These are phyloP conservation scores for Cucumis cinereus DNA, from an alignment of 306 rosid genomes.

Conservation along the genomic window DNA sequence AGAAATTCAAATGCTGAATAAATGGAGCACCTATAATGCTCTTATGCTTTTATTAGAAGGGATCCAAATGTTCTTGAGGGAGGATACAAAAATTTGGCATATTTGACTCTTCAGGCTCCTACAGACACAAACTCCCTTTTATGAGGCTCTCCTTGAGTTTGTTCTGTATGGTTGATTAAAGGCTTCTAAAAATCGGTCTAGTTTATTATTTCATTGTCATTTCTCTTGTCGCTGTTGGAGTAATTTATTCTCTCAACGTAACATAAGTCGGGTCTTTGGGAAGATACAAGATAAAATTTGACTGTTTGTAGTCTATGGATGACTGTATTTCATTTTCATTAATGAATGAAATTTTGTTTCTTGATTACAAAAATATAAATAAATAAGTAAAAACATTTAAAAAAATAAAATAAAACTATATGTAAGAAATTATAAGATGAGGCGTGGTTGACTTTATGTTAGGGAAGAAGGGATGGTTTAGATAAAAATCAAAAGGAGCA, in stretches of 20 bases:
- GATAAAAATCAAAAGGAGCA: neutral
- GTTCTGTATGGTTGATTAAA: neutral
- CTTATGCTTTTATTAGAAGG: no score
- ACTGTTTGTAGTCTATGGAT: neutral
- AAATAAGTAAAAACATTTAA: no score
- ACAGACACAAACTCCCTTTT: neutral
- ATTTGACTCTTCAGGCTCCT: neutral
- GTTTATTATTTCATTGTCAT: neutral
- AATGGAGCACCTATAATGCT: neutral
- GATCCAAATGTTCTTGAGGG: no score
- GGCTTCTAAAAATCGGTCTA: neutral
- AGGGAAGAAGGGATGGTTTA: neutral
- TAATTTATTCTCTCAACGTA: neutral
- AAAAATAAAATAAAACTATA: no score
- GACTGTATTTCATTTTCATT: neutral
- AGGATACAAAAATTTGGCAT: no score
- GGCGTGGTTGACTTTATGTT: neutral
- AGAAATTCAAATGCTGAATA: neutral
- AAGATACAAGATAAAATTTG: neutral
- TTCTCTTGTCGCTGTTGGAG: neutral
- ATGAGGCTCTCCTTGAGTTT: neutral
- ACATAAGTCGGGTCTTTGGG: neutral
- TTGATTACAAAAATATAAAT: neutral
- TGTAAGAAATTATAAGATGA: neutral
- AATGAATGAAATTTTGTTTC: neutral